Base-by-base conservation (phyloP, 1,139 yeast genomes). In the Candida buenavistaensis region DNA sequence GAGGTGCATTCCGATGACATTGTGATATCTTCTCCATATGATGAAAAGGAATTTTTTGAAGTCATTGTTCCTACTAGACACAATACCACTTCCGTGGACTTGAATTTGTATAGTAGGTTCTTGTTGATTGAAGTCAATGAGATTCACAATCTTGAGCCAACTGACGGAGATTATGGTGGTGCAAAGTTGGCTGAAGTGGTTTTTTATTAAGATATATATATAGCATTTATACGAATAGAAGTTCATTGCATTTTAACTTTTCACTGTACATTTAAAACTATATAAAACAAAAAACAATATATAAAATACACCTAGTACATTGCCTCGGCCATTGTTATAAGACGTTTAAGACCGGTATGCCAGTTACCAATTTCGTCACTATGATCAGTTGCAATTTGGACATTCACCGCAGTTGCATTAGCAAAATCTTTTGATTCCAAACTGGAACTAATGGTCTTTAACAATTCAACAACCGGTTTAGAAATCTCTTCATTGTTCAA, bases 341-440 rank as follows among this genome's bases (percentile, higher is more conserved):
- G 73, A 50, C 97, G 78, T 62, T 85, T 88, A 35, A 92, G 83
- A 51, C 98, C 98, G 16, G 87, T 80, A 66, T 87, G 80, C 98
- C 98, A 92, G 50, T 84, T 80, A 9, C 96, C 96, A 46, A 86
- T 79, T 57, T 90, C 96, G 28, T 76, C 80, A 32, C 82, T 75
- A 48, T 78, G 75, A 26, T 76, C 73, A 6, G 89, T 75, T 32
- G 86, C 76, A 46, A 92, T 74, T 35, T 80, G 78, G 31, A 72
- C 60, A 45, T 78, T 78, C 34, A 77, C 50, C 9, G 72, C 63
- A 36, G 74, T 62, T 2, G 97, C 97, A 9, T 67, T 65, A 10
- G 62, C 61, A 54, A 68, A 86, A 45, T 87, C 82, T 43, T 72
- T 71, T 11, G 55, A 60, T 14, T 66, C 66, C 47, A 94, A 62